Evolutionary conservation across 2,329 filamentous ascomycete genomes (phyloP), one percentile per base, ranked within the genome.

Genomic region (Sarocladium oryzae): DNA sequence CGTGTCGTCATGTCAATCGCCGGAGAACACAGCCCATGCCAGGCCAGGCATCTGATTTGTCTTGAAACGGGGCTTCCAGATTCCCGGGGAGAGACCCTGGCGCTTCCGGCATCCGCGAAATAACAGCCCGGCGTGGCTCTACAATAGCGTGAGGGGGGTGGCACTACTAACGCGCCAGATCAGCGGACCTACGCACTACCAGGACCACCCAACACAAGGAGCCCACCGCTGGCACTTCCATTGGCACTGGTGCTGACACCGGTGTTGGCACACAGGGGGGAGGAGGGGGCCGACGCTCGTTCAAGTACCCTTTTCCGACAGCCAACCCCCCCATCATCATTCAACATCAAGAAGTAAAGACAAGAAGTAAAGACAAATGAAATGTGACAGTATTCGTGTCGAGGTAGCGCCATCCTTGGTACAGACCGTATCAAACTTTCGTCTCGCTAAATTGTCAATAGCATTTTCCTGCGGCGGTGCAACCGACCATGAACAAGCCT

Each of bases 71-170:
- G 16, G n/a, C 43, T 48, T 48, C 43, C 43, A 48, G 43, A 48
- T 48, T 48, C 43, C 43, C 43, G 43, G 43, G 43, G 43, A 48
- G 43, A 24, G n/a, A 20, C 43, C 43, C 43, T 48, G 26, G 43
- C 33, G 43, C 43, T 48, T 48, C 43, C 43, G 43, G n/a, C 43
- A 32, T 32, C 43, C 43, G 43, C 43, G 43, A 48, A 33, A 48
- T 48, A 9, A 32, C 4, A 11, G 24, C n/a, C 7, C 28, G 43
- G 43, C 21, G 43, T 48, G 43, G 21, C 16, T 33, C 11, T 48
- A 48, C 43, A 13, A 16, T 5, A 23, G 43, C 26, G 7, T 20
- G 26, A 26, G 43, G 43, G 43, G 24, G 43, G 43, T 33, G 43
- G 13, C 16, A 30, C 24, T 48, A 45, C 7, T 30, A 48, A 33